Evolutionary conservation across 2,329 filamentous ascomycete genomes (phyloP), one percentile per base, ranked within the genome.

Genomic region (Fusarium gaditjirri): DNA sequence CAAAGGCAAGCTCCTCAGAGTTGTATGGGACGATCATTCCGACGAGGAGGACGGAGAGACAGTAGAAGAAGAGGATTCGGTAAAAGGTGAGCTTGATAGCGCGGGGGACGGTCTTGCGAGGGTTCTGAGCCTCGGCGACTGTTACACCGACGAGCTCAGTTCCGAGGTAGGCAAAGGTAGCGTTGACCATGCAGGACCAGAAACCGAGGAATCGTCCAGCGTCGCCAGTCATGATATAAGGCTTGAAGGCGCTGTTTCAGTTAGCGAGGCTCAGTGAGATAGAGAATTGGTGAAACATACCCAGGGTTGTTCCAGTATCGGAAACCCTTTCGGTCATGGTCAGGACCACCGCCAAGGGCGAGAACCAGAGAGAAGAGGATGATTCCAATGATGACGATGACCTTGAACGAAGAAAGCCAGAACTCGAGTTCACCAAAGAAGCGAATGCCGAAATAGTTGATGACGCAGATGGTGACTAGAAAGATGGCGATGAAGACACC

Each of bases 21-120:
- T 95, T 83, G 85, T 92, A 95, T 3, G 92, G 92, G 8, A 95
- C 91, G 56, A 92, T 86, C 87, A 94, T 93, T 77, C 93, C 93
- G 60, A 95, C 84, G 56, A 95, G 86, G 57, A 95, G 86, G 39
- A 94, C 91, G 27, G 88, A 91, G 65, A 94, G 81, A 76, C 90
- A 86, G 85, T 95, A 95, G 85, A 95, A 95, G 83, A 95, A 84
- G 73, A 94, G 82, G 79, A 95, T 95, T 64, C 93, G 93, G 84
- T 89, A 95, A 82, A 95, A 95, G 73, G 92, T 94, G 54, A 94
- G 86, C 79, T 90, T 92, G 85, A 94, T 94, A 58, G 92, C 93
- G 66, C 90, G 89, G 11, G 93, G 93, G 68, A 95, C 91, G 21
- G 90, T 93, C 80, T 89, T 89, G 78, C 92, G 90, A 2, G 93